These are phyloP conservation scores for Taphrina deformans DNA, from an alignment of 1,139 yeast species.

Conservation along the genomic window DNA sequence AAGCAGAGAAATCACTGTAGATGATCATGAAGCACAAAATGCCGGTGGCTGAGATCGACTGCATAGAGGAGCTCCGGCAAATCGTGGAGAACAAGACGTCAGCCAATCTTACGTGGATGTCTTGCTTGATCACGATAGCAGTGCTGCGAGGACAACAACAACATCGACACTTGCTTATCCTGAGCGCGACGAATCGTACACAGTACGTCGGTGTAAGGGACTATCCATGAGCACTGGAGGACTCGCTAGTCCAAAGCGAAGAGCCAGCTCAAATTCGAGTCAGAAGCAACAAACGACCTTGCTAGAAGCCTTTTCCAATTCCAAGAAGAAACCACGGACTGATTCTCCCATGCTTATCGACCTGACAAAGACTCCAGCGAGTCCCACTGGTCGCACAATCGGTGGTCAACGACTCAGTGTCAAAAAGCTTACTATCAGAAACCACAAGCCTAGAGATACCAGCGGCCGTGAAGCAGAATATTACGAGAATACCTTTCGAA, in stretches of 20 bases:
- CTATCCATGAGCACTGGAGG: constrained; percentile 1
- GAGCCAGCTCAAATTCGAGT: constrained; percentile 9
- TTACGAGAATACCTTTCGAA: constrained; percentile 39
- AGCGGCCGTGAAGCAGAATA: constrained; percentile 36
- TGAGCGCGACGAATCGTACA: not conserved
- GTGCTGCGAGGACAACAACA: not conserved
- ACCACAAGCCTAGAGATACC: constrained; percentile 25
- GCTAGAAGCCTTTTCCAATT: constrained; percentile 20
- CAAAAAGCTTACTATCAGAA: constrained; percentile 15
- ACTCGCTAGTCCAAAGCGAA: constrained; percentile 4
- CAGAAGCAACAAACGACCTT: constrained; percentile 22
- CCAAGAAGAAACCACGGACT: constrained; percentile 9
- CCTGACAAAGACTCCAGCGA: constrained; percentile 22
- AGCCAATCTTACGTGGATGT: not conserved
- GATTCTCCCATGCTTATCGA: constrained; percentile 23
- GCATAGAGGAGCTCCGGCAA: not conserved
- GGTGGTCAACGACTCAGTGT: constrained; percentile 6
- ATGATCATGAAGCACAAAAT: no score
- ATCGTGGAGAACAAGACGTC: constrained; percentile 11
- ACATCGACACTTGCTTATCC: no score
- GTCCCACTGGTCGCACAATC: constrained; percentile 5
- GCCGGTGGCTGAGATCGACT: not conserved
- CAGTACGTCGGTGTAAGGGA: not conserved
- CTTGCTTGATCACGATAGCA: not conserved
- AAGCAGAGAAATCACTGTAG: no score